Percentiles rank a stretch among this genome's conserved stretches.
Conservation (phyloP, 2,329 filamentous ascomycete genomes). For the Zasmidium cellare region DNA sequence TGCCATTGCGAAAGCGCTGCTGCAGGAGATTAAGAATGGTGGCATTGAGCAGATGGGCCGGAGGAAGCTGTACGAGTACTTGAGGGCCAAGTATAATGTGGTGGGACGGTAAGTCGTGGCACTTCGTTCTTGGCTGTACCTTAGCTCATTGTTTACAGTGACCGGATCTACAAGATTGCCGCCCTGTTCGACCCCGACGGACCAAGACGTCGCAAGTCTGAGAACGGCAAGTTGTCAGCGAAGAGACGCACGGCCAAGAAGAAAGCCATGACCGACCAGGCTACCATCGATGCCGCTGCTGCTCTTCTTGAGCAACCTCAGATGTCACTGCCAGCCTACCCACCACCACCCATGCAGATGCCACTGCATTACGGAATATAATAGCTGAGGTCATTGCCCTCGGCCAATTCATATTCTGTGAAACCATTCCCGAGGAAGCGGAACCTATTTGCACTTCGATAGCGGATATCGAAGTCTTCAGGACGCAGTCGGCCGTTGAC, state of each 20-base stretch:
- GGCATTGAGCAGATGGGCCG: background rate
- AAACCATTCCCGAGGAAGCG: slow-evolving; percentile 50
- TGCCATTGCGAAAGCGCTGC: background rate
- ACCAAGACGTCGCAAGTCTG: background rate
- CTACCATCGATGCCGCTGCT: background rate
- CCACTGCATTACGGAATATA: slow-evolving; percentile 8
- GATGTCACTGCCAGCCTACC: background rate
- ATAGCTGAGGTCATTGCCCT: slow-evolving; percentile 14
- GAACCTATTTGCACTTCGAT: slow-evolving; percentile 45
- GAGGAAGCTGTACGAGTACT: slow-evolving; percentile 2
- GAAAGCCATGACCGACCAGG: background rate
- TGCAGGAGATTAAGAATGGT: slow-evolving; percentile 1
- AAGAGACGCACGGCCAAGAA: background rate
- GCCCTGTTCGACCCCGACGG: slow-evolving; percentile 2
- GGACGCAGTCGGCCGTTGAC: slow-evolving; percentile 39
- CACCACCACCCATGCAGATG: background rate
- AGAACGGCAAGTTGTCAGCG: background rate
- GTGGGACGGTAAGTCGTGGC: background rate
- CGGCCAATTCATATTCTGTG: slow-evolving; percentile 13
- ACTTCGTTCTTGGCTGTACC: too few species aligned
- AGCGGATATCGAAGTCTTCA: slow-evolving; percentile 51
- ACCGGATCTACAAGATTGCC: slow-evolving; percentile 6
- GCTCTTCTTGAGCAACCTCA: background rate
- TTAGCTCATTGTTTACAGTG: background rate
- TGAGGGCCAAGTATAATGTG: slow-evolving; percentile 4